A percentile compares a stretch with the other conserved stretches of the same genome.
Evolutionary conservation across 805 yeast species (phyloP).

Genomic region (Lipomyces anomalus): DNA sequence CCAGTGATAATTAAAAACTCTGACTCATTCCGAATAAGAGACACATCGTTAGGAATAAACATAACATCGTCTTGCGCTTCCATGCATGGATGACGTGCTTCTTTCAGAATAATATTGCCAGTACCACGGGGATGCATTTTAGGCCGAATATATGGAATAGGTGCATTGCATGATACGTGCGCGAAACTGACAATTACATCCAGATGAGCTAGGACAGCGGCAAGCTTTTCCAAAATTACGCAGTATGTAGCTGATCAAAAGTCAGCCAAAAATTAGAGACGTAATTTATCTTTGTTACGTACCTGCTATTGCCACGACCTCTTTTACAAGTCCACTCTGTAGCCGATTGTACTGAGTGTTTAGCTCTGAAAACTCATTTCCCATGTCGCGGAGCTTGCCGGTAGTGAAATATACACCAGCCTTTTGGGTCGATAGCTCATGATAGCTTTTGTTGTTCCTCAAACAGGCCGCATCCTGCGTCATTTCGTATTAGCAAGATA

Average conservation of each 20-base stretch:
- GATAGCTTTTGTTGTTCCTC: conserved; percentile 49
- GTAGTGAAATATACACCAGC: conserved; percentile 95
- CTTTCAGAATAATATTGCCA: conserved; percentile 46
- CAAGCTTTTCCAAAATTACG: conserved; percentile 66
- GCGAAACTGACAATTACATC: conserved; percentile 87
- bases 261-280: too few species aligned
- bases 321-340: conserved; percentile 73
- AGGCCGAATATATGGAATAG: conserved; percentile 75
- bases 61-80: conserved; percentile 85
- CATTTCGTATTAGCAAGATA: conserved; percentile 24
- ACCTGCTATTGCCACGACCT: conserved; percentile 74
- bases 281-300: too few species aligned
- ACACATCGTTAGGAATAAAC: conserved; percentile 91
- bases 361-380: conserved; percentile 52
- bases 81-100: conserved; percentile 92
- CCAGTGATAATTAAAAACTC: conserved; percentile 88
- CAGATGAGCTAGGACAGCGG: conserved; percentile 59
- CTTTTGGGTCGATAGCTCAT: conserved; percentile 83
- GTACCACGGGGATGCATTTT: conserved; percentile 49
- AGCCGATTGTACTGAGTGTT: conserved; percentile 64
- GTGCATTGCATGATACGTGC: conserved; percentile 74
- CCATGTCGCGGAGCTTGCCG: conserved; percentile 50
- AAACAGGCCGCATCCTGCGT: conserved; percentile 69
- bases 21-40: conserved; percentile 47
- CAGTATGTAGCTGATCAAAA: conserved; percentile 78